phyloP scores from a whole-genome alignment of 805 yeast species.

The Dipodascus geniculatus region DNA sequence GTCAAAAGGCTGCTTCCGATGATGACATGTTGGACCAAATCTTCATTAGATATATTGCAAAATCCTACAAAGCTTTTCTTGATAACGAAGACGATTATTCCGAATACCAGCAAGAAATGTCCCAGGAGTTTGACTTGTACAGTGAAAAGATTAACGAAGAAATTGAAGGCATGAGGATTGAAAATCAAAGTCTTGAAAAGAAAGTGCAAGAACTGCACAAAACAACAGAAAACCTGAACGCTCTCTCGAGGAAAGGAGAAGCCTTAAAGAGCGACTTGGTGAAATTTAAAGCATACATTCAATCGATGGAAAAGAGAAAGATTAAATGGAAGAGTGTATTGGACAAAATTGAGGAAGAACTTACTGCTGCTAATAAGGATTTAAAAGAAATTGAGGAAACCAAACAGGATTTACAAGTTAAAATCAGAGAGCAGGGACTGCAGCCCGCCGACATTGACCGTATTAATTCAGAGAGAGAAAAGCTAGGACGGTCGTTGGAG shows the following conservation, averaged over 20 bases:
- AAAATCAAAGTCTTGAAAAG: conserved; percentile 30
- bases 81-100: conserved; percentile 52
- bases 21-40: conserved; percentile 37
- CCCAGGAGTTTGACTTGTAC: conserved; percentile 40
- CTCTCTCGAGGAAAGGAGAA: conserved; percentile 43
- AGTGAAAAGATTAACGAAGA: conserved; percentile 39
- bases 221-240: conserved; percentile 36
- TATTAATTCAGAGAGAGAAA: conserved; percentile 50
- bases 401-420: conserved; percentile 30
- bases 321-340: conserved; percentile 51
- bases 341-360: conserved; percentile 45
- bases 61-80: conserved; percentile 57
- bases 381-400: conserved; percentile 30
- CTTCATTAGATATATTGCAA: conserved; percentile 47
- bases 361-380: conserved; percentile 33
- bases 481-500: conserved; percentile 43
- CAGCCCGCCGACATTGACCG: conserved; percentile 53
- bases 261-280: conserved; percentile 60
- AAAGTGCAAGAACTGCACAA: conserved; percentile 32
- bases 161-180: conserved; percentile 30
- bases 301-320: conserved; percentile 52
- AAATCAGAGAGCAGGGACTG: conserved; percentile 43
- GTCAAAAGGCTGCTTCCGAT: conserved; percentile 25
- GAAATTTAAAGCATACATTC: conserved; percentile 62
- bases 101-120: conserved; percentile 43